Evolutionary conservation across 495 filamentous ascomycete genomes (phyloP).

Genomic region (Xylaria intraflava): DNA sequence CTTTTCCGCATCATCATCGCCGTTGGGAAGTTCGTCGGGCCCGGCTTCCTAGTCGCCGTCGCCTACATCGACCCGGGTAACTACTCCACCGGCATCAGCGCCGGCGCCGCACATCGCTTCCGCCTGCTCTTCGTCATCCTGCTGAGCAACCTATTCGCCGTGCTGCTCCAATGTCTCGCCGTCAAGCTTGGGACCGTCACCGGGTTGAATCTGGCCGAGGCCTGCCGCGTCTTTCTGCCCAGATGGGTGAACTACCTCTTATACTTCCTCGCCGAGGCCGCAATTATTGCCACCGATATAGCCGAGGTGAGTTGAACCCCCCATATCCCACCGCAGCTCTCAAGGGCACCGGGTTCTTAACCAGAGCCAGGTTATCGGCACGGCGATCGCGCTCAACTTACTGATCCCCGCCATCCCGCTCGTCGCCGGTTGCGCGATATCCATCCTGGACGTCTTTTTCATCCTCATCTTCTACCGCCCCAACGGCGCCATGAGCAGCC

Average conservation of each 20-base stretch:
- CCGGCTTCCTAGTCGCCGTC: slow-evolving; percentile 77
- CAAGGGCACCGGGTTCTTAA: neutral
- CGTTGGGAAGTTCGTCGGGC: slow-evolving; percentile 73
- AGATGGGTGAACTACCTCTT: slow-evolving; percentile 68
- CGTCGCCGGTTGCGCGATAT: slow-evolving; percentile 81
- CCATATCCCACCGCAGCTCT: neutral
- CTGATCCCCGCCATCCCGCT: slow-evolving; percentile 70
- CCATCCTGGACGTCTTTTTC: slow-evolving; percentile 75
- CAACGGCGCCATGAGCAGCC: slow-evolving; percentile 60
- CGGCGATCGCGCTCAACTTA: slow-evolving; percentile 83
- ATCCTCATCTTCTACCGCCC: slow-evolving; percentile 84
- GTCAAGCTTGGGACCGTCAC: slow-evolving; percentile 84
- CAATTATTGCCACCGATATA: slow-evolving; percentile 86
- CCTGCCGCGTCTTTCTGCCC: slow-evolving; percentile 68
- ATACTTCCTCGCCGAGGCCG: slow-evolving; percentile 69
- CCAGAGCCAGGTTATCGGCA: slow-evolving; percentile 66
- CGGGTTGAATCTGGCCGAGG: slow-evolving; percentile 72
- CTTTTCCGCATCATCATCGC: slow-evolving; percentile 44
- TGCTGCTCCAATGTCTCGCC: slow-evolving; percentile 74
- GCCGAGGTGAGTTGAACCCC: slow-evolving; percentile 52
- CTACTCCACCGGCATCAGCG: slow-evolving; percentile 77
- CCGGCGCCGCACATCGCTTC: slow-evolving; percentile 58
- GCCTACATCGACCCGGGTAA: slow-evolving; percentile 76
- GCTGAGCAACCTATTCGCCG: slow-evolving; percentile 77
- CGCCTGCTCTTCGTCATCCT: slow-evolving; percentile 74